Base-by-base conservation (phyloP, 352 stramenopile genomes). In the Pythium grandisporangium region DNA sequence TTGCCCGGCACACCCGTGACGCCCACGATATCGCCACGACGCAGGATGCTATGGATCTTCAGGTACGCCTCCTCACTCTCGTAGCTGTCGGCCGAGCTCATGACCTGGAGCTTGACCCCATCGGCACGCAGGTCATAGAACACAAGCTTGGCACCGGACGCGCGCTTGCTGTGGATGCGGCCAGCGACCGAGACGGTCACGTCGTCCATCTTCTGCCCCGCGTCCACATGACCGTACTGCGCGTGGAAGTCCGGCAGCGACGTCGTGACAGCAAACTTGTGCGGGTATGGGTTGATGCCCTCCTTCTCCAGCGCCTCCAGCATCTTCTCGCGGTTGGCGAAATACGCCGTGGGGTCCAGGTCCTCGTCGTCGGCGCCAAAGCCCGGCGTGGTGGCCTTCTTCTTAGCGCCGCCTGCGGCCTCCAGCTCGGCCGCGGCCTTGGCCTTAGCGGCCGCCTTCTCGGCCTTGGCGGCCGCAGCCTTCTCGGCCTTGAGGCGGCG, bases 71-170 rank as follows among this genome's bases (percentile, higher is more conserved):
- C 67, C 12, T 48, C 53, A 36, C 46, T 69, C 37, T 72, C 70
- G 49, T 86, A 87, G n/a, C 51, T 68, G 30, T 78, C 73, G 26
- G 82, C 34, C 50, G 72, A 91, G 34, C 78, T 93, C 96, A 99
- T 99, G 51, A 99, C 78, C 75, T 99, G 97, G 32, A 99, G 67
- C 63, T 97, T 96, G 33, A 70, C 70, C 48, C 93, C 93, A 49
- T 98, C 94, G 2, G 82, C 93, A 33, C 93, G 83, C 32, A 99
- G 48, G 67, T 98, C 95, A 65, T 99, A 99, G 66, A 99, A 99
- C 41, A 98, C 84, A 22, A 99, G 73, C 70, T 99, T 96, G 37
- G 70, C 94, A 40, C 96, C 95, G 37, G 97, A 96, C 41, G 78
- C 72, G 53, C 96, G 87, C 67, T 98, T 97, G 51, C 79, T 96